Evolutionary conservation across 1,284 basidiomycete species (phyloP).

Genomic region (Sphaerobolus stellatus): DNA sequence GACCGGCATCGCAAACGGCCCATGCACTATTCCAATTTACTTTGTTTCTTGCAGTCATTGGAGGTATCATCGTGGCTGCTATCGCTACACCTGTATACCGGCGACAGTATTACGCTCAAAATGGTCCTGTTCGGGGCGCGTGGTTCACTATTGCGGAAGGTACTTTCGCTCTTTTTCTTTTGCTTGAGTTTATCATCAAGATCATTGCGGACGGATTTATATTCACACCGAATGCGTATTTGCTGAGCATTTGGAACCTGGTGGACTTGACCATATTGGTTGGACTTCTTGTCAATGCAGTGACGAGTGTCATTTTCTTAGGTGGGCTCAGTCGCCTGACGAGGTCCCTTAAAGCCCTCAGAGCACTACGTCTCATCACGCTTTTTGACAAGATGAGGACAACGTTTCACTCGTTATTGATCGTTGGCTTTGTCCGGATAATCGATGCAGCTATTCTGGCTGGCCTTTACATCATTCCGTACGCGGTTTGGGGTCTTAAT

Average conservation of each 20-base stretch:
- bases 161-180: constrained; percentile 72
- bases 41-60: constrained; percentile 78
- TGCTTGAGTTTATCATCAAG: constrained; percentile 89
- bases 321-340: constrained; percentile 83
- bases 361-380: constrained; percentile 89
- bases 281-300: constrained; percentile 81
- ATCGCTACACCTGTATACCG: constrained; percentile 89
- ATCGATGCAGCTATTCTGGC: constrained; percentile 92
- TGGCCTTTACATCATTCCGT: constrained; percentile 94
- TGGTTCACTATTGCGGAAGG: constrained; percentile 92
- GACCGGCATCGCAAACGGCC: constrained; percentile 62
- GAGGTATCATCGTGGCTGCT: constrained; percentile 81
- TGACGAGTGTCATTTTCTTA: constrained; percentile 75
- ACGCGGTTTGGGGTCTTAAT: constrained; percentile 96
- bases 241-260: constrained; percentile 90
- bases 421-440: constrained; percentile 85
- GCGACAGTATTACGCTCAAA: constrained; percentile 61
- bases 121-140: constrained; percentile 64
- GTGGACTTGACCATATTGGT: constrained; percentile 87
- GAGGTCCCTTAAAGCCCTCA: constrained; percentile 84
- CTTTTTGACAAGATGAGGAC: constrained; percentile 83
- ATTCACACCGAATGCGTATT: constrained; percentile 93
- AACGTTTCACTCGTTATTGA: constrained; percentile 90
- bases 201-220: constrained; percentile 89
- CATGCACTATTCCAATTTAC: constrained; percentile 75